Evolutionary conservation across 345 rosid genomes (phyloP).

Genomic region (Microcos paniculata): DNA sequence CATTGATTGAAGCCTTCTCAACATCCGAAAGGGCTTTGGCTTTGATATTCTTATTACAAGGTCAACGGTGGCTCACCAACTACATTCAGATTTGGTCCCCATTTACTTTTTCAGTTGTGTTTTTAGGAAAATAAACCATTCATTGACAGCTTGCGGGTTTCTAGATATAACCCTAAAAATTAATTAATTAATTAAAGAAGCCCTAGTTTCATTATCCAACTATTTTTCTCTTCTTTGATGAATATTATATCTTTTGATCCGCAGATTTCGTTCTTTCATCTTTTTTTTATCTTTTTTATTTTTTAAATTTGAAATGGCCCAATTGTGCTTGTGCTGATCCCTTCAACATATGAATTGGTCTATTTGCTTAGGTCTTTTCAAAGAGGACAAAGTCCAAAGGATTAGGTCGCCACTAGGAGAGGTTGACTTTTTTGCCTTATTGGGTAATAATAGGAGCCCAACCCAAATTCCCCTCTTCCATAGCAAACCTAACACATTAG

Average conservation of each 20-base stretch:
- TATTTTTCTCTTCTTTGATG: too few relatives aligned
- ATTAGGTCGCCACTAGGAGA: background rate
- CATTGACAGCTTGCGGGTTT: background rate
- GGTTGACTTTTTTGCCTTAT: background rate
- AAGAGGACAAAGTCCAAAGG: too few relatives aligned
- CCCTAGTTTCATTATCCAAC: too few relatives aligned
- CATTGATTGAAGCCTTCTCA: background rate
- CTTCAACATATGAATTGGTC: too few relatives aligned
- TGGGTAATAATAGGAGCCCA: background rate
- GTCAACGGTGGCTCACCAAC: constrained; percentile 7
- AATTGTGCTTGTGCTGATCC: too few relatives aligned
- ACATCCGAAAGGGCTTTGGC: background rate
- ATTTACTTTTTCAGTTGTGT: background rate
- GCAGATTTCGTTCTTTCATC: too few relatives aligned
- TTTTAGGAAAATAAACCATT: background rate
- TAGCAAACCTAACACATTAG: background rate
- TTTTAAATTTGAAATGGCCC: background rate
- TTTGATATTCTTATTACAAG: background rate
- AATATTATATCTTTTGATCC: too few relatives aligned
- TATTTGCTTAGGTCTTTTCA: too few relatives aligned
- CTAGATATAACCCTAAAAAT: background rate
- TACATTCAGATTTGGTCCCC: background rate
- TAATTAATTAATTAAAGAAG: too few relatives aligned
- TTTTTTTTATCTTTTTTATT: background rate
- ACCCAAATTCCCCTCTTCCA: background rate